Conservation (phyloP, 2,329 filamentous ascomycete genomes). For the Chaetomiaceae sp. region DNA sequence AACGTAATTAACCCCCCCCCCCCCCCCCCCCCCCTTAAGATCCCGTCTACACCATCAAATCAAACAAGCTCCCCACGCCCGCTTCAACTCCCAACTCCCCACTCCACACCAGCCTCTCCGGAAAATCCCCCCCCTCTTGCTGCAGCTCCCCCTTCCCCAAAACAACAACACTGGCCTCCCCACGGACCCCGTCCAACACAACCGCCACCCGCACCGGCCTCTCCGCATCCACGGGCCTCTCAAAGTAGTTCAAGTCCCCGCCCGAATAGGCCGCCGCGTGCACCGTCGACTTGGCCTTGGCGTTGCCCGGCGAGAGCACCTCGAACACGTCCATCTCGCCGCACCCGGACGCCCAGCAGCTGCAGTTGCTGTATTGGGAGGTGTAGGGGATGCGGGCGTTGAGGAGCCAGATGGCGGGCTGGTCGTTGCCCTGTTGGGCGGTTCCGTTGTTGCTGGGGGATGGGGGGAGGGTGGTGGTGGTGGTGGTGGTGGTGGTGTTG, state of each 20-base stretch:
- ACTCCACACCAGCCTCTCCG: background rate
- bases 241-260: slow-evolving; percentile 68
- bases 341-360: slow-evolving; percentile 65
- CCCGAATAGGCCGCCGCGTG: slow-evolving; percentile 48
- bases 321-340: slow-evolving; percentile 76
- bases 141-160: background rate
- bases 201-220: slow-evolving; percentile 3
- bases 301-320: slow-evolving; percentile 60
- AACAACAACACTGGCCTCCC: background rate
- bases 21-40: background rate
- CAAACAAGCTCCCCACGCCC: background rate
- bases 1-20: too few species aligned
- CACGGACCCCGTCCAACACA: slow-evolving; percentile 1
- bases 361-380: slow-evolving; percentile 66
- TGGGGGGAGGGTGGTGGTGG: slow-evolving; percentile 37
- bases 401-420: slow-evolving; percentile 64
- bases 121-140: background rate
- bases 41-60: too few species aligned
- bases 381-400: slow-evolving; percentile 69
- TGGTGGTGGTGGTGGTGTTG: slow-evolving; percentile 25
- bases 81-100: background rate
- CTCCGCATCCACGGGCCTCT: slow-evolving; percentile 54
- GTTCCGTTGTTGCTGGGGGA: slow-evolving; percentile 36
- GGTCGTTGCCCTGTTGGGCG: slow-evolving; percentile 45
- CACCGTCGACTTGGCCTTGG: slow-evolving; percentile 65